phyloP scores from a whole-genome alignment of 352 stramenopile species.

The Globisporangium echinulatum region DNA sequence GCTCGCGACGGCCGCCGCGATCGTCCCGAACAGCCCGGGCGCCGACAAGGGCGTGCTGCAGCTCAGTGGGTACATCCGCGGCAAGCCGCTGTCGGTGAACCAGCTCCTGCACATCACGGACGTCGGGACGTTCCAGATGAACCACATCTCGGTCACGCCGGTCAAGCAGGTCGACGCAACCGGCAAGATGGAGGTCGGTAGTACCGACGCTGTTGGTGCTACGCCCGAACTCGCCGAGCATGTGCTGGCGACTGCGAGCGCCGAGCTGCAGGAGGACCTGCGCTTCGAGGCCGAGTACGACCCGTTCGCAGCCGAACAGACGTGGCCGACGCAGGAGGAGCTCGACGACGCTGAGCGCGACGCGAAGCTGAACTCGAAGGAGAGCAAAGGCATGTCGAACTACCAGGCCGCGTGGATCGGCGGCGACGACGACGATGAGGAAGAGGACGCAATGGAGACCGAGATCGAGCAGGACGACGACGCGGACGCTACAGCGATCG shows the following conservation, averaged over 20 bases:
- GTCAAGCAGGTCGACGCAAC: slow-evolving; percentile 38
- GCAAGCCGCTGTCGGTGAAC: slow-evolving; percentile 92
- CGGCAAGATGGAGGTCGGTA: slow-evolving; percentile 30
- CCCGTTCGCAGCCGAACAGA: slow-evolving; percentile 96
- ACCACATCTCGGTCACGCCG: slow-evolving; percentile 46
- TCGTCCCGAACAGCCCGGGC: slow-evolving; percentile 49
- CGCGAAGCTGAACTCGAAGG: slow-evolving; percentile 42
- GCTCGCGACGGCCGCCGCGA: slow-evolving; percentile 58
- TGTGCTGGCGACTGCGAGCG: slow-evolving; percentile 62
- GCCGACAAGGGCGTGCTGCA: slow-evolving; percentile 63
- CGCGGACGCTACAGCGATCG: slow-evolving; percentile 32
- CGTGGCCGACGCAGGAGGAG: slow-evolving; percentile 94
- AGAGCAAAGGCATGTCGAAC: slow-evolving; percentile 74
- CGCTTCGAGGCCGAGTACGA: slow-evolving; percentile 89
- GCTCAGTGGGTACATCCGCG: slow-evolving; percentile 95
- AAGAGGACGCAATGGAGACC: slow-evolving; percentile 48
- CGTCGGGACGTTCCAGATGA: slow-evolving; percentile 92
- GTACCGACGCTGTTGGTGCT: slow-evolving; percentile 13
- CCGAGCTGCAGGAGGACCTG: slow-evolving; percentile 69
- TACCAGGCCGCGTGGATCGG: slow-evolving; percentile 95
- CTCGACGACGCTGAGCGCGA: slow-evolving; percentile 82
- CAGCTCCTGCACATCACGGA: slow-evolving; percentile 95
- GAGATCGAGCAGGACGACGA: slow-evolving; percentile 41
- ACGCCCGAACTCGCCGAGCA: slow-evolving; percentile 13
- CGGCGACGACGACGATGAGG: slow-evolving; percentile 46